Base-by-base conservation (phyloP, 1,284 basidiomycete genomes). In the Rhodotorula sp. region DNA sequence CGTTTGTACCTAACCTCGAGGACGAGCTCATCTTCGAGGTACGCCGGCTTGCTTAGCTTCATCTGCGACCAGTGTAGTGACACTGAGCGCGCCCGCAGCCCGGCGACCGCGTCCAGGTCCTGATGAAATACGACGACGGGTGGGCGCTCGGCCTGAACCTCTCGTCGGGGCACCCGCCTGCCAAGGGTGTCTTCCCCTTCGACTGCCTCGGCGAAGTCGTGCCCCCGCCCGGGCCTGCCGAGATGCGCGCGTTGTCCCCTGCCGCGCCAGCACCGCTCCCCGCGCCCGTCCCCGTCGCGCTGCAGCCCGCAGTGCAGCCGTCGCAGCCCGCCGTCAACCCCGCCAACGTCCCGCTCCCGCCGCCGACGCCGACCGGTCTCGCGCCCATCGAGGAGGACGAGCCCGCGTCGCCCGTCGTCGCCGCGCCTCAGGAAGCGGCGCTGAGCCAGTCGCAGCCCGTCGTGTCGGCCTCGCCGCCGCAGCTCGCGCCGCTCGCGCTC, bases 61-160 rank as follows among this genome's bases (percentile, higher is more conserved):
- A 2, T n/a, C 32, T 22, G 19, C 19, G 12, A 9, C 21, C 19
- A 6, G 10, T 8, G n/a, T 37, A 19, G 44, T 25, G 41, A 32
- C 37, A 27, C 15, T 32, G 2, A 15, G 32, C 21, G 25, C 22
- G 2, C 44, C 13, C 44, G 36, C 60, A 74, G 75, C 77, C 77
- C 27, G 78, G 77, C 50, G 77, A 80, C 67, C 71, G 64, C 44
- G 69, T 80, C 32, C 76, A 78, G 59, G 73, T 80, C 37, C 66
- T 79, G 15, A 72, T 80, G 63, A 67, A 74, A 60, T 80, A 78
- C 70, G 78, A 80, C 53, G 78, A 79, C 66, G 77, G 77, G n/a
- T 78, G 77, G 77, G 74, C 72, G 2, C 70, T 78, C 50, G 77
- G 77, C 34, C 64, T 74, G 59, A 78, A 78, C 67, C 60, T 78